Conservation (phyloP, 1,284 basidiomycete genomes). For the Peniophora sp. region DNA sequence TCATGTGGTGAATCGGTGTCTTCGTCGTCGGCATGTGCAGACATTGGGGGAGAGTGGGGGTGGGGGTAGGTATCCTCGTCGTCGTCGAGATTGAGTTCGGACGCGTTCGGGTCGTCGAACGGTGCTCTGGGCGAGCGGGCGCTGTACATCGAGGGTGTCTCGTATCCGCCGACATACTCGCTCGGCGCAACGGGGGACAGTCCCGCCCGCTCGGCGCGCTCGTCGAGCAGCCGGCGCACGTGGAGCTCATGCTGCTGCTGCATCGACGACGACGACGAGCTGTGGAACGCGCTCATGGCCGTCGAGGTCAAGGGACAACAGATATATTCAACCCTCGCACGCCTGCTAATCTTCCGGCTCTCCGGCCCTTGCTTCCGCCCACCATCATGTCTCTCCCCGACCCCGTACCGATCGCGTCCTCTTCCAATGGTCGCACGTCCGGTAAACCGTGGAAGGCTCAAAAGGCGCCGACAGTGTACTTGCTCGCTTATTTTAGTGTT, state of each 20-base stretch:
- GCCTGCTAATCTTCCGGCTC: neutral
- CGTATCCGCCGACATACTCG: too few relatives aligned
- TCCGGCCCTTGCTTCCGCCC: constrained; percentile 1
- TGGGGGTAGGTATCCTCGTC: constrained; percentile 31
- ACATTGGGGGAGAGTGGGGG: constrained; percentile 3
- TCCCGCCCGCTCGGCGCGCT: constrained; percentile 42
- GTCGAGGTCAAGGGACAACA: too few relatives aligned
- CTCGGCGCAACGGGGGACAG: constrained; percentile 20
- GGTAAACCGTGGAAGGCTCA: constrained; percentile 61
- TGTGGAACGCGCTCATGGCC: constrained; percentile 1
- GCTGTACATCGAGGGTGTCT: constrained; percentile 18
- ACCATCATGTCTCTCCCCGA: constrained; percentile 3
- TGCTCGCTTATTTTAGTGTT: constrained; percentile 7
- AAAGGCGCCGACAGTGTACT: constrained; percentile 60
- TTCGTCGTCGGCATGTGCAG: constrained; percentile 17
- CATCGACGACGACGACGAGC: constrained; percentile 4
- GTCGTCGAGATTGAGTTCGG: constrained; percentile 53
- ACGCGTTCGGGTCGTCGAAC: constrained; percentile 40
- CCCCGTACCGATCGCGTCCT: constrained; percentile 32
- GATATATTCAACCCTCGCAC: too few relatives aligned
- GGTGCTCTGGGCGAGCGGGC: constrained; percentile 29
- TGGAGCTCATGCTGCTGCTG: constrained; percentile 31
- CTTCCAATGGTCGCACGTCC: constrained; percentile 53
- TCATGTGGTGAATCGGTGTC: constrained; percentile 22
- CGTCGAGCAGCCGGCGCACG: constrained; percentile 44